Conservation (phyloP, 2,329 filamentous ascomycete genomes). For the Xenosphaeropsis pyriputrescens region DNA sequence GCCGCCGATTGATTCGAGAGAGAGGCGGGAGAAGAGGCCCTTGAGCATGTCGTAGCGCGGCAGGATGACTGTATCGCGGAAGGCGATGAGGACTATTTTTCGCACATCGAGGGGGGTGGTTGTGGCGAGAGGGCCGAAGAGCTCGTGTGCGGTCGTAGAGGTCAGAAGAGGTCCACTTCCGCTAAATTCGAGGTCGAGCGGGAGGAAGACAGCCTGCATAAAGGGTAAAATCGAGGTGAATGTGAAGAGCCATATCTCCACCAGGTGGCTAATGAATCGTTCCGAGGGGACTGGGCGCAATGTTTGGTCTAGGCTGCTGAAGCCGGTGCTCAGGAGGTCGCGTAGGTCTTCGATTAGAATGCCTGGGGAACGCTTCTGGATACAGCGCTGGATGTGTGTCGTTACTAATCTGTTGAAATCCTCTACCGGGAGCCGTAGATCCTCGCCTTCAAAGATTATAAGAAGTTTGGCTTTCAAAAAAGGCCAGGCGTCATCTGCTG, state of each 20-base stretch:
- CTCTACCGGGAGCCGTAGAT: conserved; percentile 65
- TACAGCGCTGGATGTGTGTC: conserved; percentile 64
- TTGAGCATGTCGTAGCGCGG: conserved; percentile 82
- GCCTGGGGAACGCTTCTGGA: conserved; percentile 57
- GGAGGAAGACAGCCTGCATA: conserved; percentile 88
- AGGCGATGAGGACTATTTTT: conserved; percentile 75
- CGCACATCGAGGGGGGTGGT: conserved; percentile 59
- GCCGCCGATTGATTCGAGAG: conserved; percentile 49
- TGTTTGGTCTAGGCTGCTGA: conserved; percentile 72
- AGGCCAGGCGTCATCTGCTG: conserved; percentile 69
- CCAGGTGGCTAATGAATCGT: conserved; percentile 73
- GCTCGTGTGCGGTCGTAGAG: conserved; percentile 67
- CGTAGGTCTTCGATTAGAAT: conserved; percentile 62
- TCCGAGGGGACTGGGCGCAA: conserved; percentile 70
- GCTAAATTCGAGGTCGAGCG: conserved; percentile 83
- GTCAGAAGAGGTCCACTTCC: conserved; percentile 70
- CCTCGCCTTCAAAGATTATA: conserved; percentile 69
- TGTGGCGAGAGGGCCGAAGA: conserved; percentile 54
- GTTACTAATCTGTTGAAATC: conserved; percentile 72
- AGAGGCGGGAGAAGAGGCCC: conserved; percentile 77
- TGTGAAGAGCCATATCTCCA: conserved; percentile 88
- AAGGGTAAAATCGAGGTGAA: conserved; percentile 87
- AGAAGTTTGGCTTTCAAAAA: conserved; percentile 62
- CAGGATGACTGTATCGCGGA: conserved; percentile 78
- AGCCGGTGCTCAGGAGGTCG: conserved; percentile 67